These are phyloP conservation scores for Pseudogymnoascus sp. DNA, from an alignment of 2,329 filamentous ascomycete genomes.

Conservation along the genomic window DNA sequence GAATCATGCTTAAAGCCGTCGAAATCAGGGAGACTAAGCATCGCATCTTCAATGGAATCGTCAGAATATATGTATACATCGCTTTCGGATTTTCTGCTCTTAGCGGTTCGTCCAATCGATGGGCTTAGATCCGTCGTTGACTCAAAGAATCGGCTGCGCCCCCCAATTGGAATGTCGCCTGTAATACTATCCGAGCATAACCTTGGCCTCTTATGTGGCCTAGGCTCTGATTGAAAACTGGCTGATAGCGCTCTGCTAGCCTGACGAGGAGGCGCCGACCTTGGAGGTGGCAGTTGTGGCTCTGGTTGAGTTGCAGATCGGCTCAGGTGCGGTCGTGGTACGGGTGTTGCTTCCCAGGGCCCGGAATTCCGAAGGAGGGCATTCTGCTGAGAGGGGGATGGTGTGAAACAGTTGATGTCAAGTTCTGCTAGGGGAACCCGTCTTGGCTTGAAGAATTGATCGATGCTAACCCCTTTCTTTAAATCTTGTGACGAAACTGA, in stretches of 20 bases:
- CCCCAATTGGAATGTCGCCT: slow-evolving; percentile 29
- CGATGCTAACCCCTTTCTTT: slow-evolving; percentile 57
- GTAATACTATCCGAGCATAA: slow-evolving; percentile 42
- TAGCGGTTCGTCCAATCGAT: slow-evolving; percentile 30
- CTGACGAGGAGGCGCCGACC: slow-evolving; percentile 32
- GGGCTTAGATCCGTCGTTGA: slow-evolving; percentile 34
- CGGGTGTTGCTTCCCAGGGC: slow-evolving; percentile 50
- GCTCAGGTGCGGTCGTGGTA: slow-evolving; percentile 29
- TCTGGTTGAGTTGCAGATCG: slow-evolving; percentile 26
- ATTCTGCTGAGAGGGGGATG: slow-evolving; percentile 58
- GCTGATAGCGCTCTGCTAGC: slow-evolving; percentile 37
- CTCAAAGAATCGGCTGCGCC: slow-evolving; percentile 44
- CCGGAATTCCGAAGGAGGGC: slow-evolving; percentile 48
- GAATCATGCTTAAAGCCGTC: slow-evolving; percentile 19
- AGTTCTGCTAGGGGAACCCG: slow-evolving; percentile 60
- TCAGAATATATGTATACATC: slow-evolving; percentile 47
- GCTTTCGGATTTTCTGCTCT: slow-evolving; percentile 36
- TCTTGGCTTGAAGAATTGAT: slow-evolving; percentile 58
- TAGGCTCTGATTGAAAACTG: slow-evolving; percentile 36
- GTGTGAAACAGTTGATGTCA: slow-evolving; percentile 61
- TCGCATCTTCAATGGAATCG: slow-evolving; percentile 44
- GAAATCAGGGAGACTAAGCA: slow-evolving; percentile 39
- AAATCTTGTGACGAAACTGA: slow-evolving; percentile 39
- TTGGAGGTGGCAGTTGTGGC: slow-evolving; percentile 25
- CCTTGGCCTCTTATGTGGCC: slow-evolving; percentile 44